Base-by-base conservation (phyloP, 176 grass and related monocot species). In the Triticum turgidum region DNA sequence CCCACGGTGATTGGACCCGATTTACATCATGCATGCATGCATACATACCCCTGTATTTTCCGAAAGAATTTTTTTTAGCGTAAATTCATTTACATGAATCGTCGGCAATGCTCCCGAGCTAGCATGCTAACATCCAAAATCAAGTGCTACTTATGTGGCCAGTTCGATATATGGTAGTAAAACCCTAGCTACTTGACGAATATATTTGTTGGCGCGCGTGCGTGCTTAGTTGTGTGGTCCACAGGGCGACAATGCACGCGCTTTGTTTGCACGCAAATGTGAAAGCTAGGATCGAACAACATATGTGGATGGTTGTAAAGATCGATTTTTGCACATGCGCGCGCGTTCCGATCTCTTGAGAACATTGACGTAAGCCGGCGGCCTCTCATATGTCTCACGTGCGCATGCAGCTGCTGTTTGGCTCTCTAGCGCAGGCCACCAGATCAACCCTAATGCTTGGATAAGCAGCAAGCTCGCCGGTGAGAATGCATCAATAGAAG, bases 201-300 rank as follows among this genome's bases (percentile, higher is more conserved):
- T 47, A 9, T 82, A 54, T 83, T 45, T 67, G 84, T 83, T 67
- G 84, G 73, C 73, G 51, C 77, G 75, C 70, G 64, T 42, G 29
- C 72, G 18, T 69, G 38, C 25, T 81, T 68, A 41, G 73, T 76
- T 71, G 14, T 70, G 81, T 84, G 89, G 85, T 87, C 89, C 89
- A 84, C 49, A 39, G 73, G 1, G 59, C 24, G 66, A 37, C 80
- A 75, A 75, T 91, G 89, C 47, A 87, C 25, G 81, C 76, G 85
- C 89, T 91, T 91, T 51, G 47, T 69, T 81, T 69, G 44, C 89
- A 87, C 89, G 89, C 89, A 87, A 87, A 87, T 86, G 65, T 62
- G 61, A 84, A 87, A 80, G 42, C 78, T 47, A 29, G 7, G 45
- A 71, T 37, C 21, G 35, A 63, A 41, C 37, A 54, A 17, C 37